Evolutionary conservation across 208 protist genomes (phyloP).

Genomic region (Herpetomonas samuelpessoai): DNA sequence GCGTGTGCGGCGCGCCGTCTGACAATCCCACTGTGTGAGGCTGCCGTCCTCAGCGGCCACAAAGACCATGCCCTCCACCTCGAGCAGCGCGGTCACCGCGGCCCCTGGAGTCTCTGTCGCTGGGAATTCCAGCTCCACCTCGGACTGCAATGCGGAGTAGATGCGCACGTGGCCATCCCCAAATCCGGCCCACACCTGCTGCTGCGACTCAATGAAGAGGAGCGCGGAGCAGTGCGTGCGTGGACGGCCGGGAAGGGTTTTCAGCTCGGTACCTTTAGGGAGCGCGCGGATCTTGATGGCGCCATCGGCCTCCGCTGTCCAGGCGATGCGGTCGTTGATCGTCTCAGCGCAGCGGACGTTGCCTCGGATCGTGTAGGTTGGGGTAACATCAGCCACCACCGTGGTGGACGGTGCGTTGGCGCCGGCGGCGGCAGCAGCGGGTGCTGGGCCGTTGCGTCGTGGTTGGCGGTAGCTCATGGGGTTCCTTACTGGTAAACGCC

Average conservation of each 20-base stretch:
- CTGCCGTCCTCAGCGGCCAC: constrained; percentile 78
- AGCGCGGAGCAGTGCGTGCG: constrained; percentile 61
- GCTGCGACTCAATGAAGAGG: constrained; percentile 35
- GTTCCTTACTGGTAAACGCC: too few species aligned
- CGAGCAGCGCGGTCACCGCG: constrained; percentile 24
- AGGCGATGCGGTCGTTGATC: constrained; percentile 67
- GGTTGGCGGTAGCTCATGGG: not conserved
- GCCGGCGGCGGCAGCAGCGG: constrained; percentile 1
- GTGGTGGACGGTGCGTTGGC: constrained; percentile 10
- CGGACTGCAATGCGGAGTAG: constrained; percentile 42
- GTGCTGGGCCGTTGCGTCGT: not conserved
- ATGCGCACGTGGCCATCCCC: constrained; percentile 79
- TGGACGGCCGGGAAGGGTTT: constrained; percentile 37
- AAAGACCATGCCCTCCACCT: constrained; percentile 65
- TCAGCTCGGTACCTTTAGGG: constrained; percentile 57
- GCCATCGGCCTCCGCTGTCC: constrained; percentile 73
- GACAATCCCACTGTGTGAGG: constrained; percentile 58
- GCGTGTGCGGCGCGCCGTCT: constrained; percentile 30
- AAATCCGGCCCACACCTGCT: constrained; percentile 70
- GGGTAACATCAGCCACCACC: constrained; percentile 66
- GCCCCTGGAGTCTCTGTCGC: constrained; percentile 13
- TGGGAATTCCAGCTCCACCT: constrained; percentile 38
- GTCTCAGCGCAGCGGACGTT: constrained; percentile 40
- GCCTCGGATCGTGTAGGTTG: constrained; percentile 48
- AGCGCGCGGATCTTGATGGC: constrained; percentile 59